Conservation (phyloP, 2,329 filamentous ascomycete species). For the Ophiocordyceps camponoti-floridani region DNA sequence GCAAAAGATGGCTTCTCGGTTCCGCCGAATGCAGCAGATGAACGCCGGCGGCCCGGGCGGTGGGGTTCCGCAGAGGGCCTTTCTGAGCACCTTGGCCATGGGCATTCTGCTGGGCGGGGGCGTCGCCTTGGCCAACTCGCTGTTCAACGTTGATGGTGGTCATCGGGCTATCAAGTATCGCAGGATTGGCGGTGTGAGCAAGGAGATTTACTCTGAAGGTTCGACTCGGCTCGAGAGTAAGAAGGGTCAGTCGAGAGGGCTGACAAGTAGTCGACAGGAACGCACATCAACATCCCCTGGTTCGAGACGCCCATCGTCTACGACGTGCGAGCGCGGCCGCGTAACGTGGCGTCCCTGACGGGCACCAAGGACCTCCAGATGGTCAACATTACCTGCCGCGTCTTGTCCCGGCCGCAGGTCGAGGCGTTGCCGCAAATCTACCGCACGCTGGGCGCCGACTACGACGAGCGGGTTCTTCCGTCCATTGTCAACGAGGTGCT, state of each 20-base stretch:
- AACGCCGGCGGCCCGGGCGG: constrained; percentile 23
- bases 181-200: constrained; percentile 77
- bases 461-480: constrained; percentile 89
- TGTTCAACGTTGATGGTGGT: constrained; percentile 87
- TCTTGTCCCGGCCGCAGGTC: constrained; percentile 78
- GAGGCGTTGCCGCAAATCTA: constrained; percentile 91
- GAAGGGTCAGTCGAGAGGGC: background rate
- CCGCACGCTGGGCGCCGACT: constrained; percentile 84
- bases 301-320: constrained; percentile 94
- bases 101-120: constrained; percentile 22
- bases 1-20: constrained; percentile 15
- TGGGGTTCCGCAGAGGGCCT: constrained; percentile 17
- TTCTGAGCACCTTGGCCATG: constrained; percentile 16
- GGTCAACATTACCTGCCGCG: constrained; percentile 99
- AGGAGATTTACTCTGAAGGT: constrained; percentile 95
- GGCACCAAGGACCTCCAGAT: constrained; percentile 99
- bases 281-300: constrained; percentile 88
- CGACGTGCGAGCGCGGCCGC: constrained; percentile 93
- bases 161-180: constrained; percentile 98
- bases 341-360: constrained; percentile 90
- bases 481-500: constrained; percentile 98
- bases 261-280: constrained; percentile 36
- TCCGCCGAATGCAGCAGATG: constrained; percentile 26
- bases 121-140: constrained; percentile 34
- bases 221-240: constrained; percentile 3